Base-by-base conservation (phyloP, 2,329 filamentous ascomycete genomes). In the Akanthomyces muscarius region DNA sequence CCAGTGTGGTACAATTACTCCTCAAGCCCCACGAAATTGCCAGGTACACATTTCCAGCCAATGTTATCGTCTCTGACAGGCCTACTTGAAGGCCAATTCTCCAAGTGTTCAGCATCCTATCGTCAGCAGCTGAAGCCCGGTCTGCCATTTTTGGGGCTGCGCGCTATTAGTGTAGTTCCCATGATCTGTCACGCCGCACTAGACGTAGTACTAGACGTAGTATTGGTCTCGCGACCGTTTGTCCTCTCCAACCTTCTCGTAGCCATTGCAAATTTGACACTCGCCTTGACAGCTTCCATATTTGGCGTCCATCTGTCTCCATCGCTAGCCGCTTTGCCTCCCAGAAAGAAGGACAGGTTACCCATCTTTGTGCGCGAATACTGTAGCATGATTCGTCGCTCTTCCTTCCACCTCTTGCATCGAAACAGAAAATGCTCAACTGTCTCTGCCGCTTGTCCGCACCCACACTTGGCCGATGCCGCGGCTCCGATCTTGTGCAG, bases 181-280 rank as follows among this genome's bases (percentile, higher is more conserved):
- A 44, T 56, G 36, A 25, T 56, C 42, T 38, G 18, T 44, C 36
- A 44, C 36, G 36, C 18, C 36, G 53, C 36, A 38, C 36, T 38
- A 55, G 52, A 33, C 25, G 16, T 30, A 38, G 30, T 38, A 13
- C 36, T 38, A 38, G 36, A 38, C 36, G 16, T 18, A 44, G 16
- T 44, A 53, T 33, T 53, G 50, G 30, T 53, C 50, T n/a, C 48
- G 8, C 18, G 28, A 14, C 5, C 33, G 28, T 33, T 51, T 33
- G 48, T 51, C 11, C 48, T 28, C 48, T 53, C 50, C 50, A 62
- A 41, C 18, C 60, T 25, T 14, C 51, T 38, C 18, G 60, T 62
- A 30, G 60, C 25, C 36, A 62, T 25, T 30, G 60, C 60, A 48
- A 55, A 62, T 14, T 55, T 55, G 28, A 62, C 54, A 16, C 50